Conservation (phyloP, 352 stramenopile species). For the Halophytophthora polymorphica region DNA sequence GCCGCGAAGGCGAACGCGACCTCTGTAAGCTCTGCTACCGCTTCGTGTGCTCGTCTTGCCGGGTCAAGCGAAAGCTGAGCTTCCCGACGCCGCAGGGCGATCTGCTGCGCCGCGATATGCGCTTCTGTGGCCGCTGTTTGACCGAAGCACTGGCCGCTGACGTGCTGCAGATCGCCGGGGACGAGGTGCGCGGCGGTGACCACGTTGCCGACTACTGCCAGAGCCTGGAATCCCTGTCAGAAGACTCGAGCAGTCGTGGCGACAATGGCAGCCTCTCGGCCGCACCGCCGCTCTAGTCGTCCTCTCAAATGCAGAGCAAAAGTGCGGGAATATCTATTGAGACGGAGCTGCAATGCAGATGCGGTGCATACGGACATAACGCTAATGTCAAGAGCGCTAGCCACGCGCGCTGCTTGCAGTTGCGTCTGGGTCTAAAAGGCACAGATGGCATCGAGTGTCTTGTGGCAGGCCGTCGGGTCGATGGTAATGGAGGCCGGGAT, state of each 20-base stretch:
- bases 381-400: background rate
- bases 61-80: constrained; percentile 23
- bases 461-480: constrained; percentile 16
- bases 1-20: constrained; percentile 12
- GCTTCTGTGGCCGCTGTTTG: constrained; percentile 27
- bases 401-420: background rate
- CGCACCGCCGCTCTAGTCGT: background rate
- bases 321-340: constrained; percentile 22
- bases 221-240: constrained; percentile 12
- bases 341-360: background rate
- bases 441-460: constrained; percentile 18
- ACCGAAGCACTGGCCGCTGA: constrained; percentile 16
- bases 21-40: constrained; percentile 30
- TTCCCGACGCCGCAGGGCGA: constrained; percentile 20
- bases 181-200: constrained; percentile 17
- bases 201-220: constrained; percentile 20
- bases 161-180: constrained; percentile 19
- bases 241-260: constrained; percentile 7
- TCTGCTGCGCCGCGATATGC: constrained; percentile 18
- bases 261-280: constrained; percentile 1
- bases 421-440: background rate
- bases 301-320: constrained; percentile 8
- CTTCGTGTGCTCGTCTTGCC: constrained; percentile 30
- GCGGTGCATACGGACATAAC: background rate
- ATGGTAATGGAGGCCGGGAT: constrained; percentile 15